Evolutionary conservation across 441 rosid species (phyloP).

Genomic region (Populus tomentosa): DNA sequence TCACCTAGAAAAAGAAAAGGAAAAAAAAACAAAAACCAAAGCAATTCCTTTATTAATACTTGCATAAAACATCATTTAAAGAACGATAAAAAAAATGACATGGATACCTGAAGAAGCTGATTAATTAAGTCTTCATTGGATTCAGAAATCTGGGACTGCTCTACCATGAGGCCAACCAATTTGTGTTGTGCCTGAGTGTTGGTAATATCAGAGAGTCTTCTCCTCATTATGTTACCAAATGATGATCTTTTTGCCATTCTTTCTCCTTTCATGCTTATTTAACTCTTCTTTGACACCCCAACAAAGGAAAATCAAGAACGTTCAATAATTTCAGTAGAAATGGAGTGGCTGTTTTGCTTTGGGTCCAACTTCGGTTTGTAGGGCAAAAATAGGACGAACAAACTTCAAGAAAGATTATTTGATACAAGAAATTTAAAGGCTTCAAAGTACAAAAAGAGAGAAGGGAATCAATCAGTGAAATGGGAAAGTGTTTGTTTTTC

Average conservation of each 20-base stretch:
- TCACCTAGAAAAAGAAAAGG: conserved; percentile 5
- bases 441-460: not conserved
- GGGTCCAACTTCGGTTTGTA: not conserved
- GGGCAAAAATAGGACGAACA: not conserved
- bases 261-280: conserved; percentile 37
- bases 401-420: not conserved
- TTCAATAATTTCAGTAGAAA: too few relatives aligned
- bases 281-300: not conserved
- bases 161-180: conserved; percentile 11
- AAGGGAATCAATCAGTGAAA: not conserved
- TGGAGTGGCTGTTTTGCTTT: too few relatives aligned
- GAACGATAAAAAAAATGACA: not conserved
- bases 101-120: conserved; percentile 52
- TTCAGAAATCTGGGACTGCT: conserved; percentile 21
- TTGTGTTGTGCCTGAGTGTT: conserved; percentile 46
- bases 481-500: not conserved
- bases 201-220: conserved; percentile 66
- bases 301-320: not conserved
- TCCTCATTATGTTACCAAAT: conserved; percentile 46
- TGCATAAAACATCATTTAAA: not conserved
- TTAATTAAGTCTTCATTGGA: conserved; percentile 31
- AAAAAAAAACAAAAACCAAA: not conserved
- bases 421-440: too few relatives aligned
- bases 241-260: conserved; percentile 58
- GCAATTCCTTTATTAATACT: not conserved